Percentiles rank a stretch among this genome's conserved stretches.
phyloP scores from a whole-genome alignment of 352 stramenopile genomes.

The Globisporangium canariense region DNA sequence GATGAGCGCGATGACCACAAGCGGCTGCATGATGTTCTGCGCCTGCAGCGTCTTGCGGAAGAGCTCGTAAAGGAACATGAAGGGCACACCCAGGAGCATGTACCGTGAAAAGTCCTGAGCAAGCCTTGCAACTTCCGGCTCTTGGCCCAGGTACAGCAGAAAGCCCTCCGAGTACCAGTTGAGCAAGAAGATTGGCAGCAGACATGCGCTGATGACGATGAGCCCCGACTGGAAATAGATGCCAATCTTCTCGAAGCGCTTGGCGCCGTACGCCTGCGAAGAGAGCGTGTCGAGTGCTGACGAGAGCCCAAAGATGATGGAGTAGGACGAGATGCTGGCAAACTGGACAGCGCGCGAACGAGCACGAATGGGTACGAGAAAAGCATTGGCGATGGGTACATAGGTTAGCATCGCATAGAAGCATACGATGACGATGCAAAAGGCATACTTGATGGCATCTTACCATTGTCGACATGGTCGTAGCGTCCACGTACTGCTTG shows the following conservation, averaged over 20 bases:
- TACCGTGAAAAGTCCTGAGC: constrained; percentile 61
- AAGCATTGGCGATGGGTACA: background rate
- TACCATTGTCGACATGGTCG: constrained; percentile 52
- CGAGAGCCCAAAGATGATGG: constrained; percentile 56
- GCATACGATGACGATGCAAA: background rate
- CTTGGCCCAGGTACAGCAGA: constrained; percentile 42
- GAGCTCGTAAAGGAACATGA: constrained; percentile 80
- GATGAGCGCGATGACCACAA: constrained; percentile 60
- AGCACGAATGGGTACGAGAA: background rate
- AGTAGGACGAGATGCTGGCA: constrained; percentile 66
- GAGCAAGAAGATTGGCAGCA: constrained; percentile 45
- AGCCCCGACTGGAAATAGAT: constrained; percentile 72
- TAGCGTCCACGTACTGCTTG: constrained; percentile 57
- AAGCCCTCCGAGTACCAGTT: constrained; percentile 60
- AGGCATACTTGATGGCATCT: background rate
- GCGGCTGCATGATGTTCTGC: constrained; percentile 72
- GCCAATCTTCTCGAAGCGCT: constrained; percentile 60
- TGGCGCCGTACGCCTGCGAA: constrained; percentile 59
- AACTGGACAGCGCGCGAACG: constrained; percentile 27
- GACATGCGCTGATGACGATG: constrained; percentile 41
- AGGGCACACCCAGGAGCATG: constrained; percentile 53
- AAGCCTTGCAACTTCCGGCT: constrained; percentile 42
- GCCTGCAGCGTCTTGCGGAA: constrained; percentile 77
- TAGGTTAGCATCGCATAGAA: background rate
- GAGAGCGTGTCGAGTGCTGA: constrained; percentile 79